These are phyloP conservation scores for Colletotrichum lupini DNA, from an alignment of 2,329 filamentous ascomycete genomes.

Conservation along the genomic window DNA sequence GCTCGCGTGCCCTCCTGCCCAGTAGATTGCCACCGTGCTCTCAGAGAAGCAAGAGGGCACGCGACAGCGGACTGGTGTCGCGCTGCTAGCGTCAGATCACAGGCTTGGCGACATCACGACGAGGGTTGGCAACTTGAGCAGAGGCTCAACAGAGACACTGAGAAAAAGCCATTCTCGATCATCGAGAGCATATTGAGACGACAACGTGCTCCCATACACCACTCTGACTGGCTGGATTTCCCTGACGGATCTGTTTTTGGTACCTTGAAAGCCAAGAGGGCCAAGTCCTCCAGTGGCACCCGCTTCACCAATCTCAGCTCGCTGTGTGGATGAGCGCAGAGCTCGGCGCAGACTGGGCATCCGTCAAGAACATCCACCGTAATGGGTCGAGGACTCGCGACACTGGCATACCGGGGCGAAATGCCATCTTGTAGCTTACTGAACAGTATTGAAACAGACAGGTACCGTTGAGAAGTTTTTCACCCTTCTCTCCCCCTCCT, in stretches of 20 bases:
- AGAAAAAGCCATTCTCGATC: background rate
- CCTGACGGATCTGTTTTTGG: conserved; percentile 9
- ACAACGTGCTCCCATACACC: conserved; percentile 21
- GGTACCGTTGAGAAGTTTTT: background rate
- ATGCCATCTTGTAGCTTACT: background rate
- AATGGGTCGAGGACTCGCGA: conserved; percentile 1
- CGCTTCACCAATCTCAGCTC: conserved; percentile 21
- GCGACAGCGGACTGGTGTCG: conserved; percentile 12
- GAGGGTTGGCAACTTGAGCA: background rate
- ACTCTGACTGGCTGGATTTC: conserved; percentile 12
- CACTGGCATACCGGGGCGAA: background rate
- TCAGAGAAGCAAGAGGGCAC: conserved; percentile 27
- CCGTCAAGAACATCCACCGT: conserved; percentile 26
- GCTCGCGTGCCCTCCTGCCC: conserved; percentile 27
- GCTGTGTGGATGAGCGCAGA: conserved; percentile 18
- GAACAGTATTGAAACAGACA: background rate
- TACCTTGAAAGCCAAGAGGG: conserved; percentile 33
- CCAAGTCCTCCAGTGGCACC: conserved; percentile 24
- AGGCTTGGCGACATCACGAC: conserved; percentile 21
- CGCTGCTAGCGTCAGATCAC: conserved; percentile 19
- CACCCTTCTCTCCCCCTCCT: background rate
- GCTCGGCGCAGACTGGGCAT: conserved; percentile 34
- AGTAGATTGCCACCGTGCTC: conserved; percentile 26
- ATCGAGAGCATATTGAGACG: conserved; percentile 12
- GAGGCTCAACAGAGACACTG: background rate